These are phyloP conservation scores for Hortaea sp. DNA, from an alignment of 2,329 filamentous ascomycete genomes.

Conservation along the genomic window DNA sequence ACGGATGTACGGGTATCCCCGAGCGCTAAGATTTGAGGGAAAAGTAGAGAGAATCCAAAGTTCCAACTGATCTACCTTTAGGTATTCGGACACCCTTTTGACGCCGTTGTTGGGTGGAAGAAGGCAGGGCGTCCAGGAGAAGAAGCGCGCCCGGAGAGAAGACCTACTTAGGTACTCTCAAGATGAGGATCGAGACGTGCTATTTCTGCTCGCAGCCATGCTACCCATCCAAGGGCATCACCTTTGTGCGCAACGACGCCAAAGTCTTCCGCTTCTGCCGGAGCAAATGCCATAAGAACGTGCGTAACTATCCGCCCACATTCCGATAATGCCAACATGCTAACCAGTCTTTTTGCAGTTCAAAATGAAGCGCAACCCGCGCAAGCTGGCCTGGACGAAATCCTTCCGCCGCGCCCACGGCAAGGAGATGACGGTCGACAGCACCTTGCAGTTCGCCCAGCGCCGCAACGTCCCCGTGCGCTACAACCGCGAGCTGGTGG, in stretches of 20 bases:
- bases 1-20: too few relatives aligned
- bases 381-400: constrained; percentile 96
- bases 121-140: too few relatives aligned
- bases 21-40: too few relatives aligned
- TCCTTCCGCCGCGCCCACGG: constrained; percentile 75
- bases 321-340: too few relatives aligned
- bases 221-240: constrained; percentile 56
- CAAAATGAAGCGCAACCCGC: constrained; percentile 97
- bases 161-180: neutral
- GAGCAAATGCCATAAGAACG: constrained; percentile 55
- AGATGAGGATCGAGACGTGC: constrained; percentile 51
- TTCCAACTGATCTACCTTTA: too few relatives aligned
- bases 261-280: constrained; percentile 59
- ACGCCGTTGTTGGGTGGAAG: too few relatives aligned
- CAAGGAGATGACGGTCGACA: constrained; percentile 84
- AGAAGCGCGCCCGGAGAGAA: too few relatives aligned
- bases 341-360: constrained; percentile 41
- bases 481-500: constrained; percentile 88
- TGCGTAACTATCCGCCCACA: constrained; percentile 12
- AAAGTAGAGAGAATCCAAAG: neutral
- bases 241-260: constrained; percentile 58
- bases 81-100: too few relatives aligned
- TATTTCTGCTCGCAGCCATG: constrained; percentile 62
- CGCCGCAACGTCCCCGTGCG: constrained; percentile 89
- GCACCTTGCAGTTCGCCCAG: constrained; percentile 81